These are phyloP conservation scores for Starmerella stigmatis DNA, from an alignment of 805 yeast species.

Conservation along the genomic window DNA sequence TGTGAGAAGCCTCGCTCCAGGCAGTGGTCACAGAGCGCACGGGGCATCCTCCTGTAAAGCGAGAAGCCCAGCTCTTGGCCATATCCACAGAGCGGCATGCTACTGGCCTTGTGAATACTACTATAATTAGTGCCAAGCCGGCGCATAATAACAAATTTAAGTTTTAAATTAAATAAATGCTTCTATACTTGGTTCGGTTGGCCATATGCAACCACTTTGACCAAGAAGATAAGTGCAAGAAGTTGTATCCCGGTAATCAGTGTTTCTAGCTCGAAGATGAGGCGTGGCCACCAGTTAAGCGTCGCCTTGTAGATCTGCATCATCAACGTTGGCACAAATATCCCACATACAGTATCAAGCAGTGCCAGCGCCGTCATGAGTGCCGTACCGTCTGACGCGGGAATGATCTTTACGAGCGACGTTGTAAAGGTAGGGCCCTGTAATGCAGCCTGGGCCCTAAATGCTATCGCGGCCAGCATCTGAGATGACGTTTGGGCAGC, in stretches of 20 bases:
- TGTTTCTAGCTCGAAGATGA: background rate
- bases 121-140: too few species aligned
- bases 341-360: background rate
- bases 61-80: too few species aligned
- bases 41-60: too few species aligned
- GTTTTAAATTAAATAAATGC: too few species aligned
- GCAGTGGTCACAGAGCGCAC: too few species aligned
- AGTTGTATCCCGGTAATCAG: background rate
- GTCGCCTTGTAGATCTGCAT: background rate
- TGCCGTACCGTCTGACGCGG: background rate
- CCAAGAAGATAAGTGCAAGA: background rate
- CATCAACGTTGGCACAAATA: background rate
- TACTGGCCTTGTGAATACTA: too few species aligned
- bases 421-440: background rate
- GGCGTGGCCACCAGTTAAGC: constrained; percentile 1
- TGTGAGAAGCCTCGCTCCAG: too few species aligned
- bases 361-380: background rate
- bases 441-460: background rate
- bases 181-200: too few species aligned
- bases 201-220: background rate
- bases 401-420: background rate
- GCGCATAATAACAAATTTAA: too few species aligned
- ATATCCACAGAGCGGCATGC: too few species aligned
- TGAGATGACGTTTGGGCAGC: background rate
- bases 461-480: background rate